Conservation (phyloP, 345 rosid genomes). For the Camelina sativa region DNA sequence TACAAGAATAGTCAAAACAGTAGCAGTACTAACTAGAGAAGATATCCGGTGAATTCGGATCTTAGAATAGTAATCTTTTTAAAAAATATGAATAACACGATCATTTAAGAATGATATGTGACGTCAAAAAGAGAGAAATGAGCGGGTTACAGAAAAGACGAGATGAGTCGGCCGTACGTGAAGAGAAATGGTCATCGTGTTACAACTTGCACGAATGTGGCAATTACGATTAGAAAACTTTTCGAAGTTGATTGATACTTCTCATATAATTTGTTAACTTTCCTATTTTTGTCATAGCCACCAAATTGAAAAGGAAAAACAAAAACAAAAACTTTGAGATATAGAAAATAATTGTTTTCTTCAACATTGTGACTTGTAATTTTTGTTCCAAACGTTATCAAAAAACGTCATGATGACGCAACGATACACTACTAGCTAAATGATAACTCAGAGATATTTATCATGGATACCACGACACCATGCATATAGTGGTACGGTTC, state of each 20-base stretch:
- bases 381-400: background rate
- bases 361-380: background rate
- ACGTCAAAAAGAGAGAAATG: background rate
- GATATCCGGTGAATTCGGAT: background rate
- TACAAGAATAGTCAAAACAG: constrained; percentile 12
- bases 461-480: no score
- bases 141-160: background rate
- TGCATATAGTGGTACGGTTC: no score
- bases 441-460: no score
- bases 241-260: background rate
- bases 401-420: no score
- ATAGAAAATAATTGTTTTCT: background rate
- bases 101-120: background rate
- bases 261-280: background rate
- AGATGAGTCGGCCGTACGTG: background rate
- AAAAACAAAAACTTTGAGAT: background rate
- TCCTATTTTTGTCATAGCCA: background rate
- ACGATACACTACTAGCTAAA: no score
- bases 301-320: no score
- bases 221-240: background rate
- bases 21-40: constrained; percentile 5
- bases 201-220: background rate
- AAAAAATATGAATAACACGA: background rate
- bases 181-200: background rate
- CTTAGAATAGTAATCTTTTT: background rate